Evolutionary conservation across 1,284 basidiomycete species (phyloP).

Genomic region (Coriolopsis trogii): DNA sequence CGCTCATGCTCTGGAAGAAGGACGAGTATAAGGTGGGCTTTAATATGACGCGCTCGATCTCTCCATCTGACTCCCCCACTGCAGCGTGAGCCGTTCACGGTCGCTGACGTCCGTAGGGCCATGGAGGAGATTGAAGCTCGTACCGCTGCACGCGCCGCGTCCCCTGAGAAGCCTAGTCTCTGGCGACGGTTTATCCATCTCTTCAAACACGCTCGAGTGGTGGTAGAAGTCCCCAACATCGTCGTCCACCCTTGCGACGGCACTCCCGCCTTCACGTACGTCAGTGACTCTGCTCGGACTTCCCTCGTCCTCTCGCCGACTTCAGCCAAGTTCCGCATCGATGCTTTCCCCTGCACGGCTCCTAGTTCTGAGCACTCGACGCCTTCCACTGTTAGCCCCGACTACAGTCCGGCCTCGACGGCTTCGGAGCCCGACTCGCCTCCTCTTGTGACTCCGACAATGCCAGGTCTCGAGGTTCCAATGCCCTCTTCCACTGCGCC

Average conservation of each 20-base stretch:
- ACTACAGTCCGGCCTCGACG: background rate
- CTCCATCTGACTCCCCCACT: background rate
- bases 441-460: background rate
- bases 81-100: background rate
- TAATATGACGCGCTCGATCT: background rate
- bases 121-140: background rate
- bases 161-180: background rate
- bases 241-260: conserved; percentile 1
- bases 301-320: no score
- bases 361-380: background rate
- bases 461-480: background rate
- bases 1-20: background rate
- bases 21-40: background rate
- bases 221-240: background rate
- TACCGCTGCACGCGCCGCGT: background rate
- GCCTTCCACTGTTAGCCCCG: background rate
- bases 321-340: background rate
- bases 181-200: no score
- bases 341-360: background rate
- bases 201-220: background rate
- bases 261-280: background rate
- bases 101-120: background rate
- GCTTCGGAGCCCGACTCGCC: background rate
- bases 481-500: background rate
- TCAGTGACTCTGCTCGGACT: no score